These are phyloP conservation scores for Rhodomyrtus psidioides DNA, from an alignment of 441 rosid species.

Conservation along the genomic window DNA sequence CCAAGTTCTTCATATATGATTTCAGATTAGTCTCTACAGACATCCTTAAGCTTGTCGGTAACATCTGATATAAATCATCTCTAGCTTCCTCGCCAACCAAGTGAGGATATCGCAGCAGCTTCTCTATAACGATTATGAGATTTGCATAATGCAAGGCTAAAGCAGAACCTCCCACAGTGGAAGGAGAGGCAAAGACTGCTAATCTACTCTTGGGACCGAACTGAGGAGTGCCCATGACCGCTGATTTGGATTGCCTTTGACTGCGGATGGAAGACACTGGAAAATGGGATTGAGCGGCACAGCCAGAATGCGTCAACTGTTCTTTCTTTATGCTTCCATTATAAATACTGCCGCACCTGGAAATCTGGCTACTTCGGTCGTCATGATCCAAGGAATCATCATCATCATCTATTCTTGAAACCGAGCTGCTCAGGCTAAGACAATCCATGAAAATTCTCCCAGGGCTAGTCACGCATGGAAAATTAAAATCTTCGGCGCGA, in stretches of 20 bases:
- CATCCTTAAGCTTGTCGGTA: constrained; percentile 72
- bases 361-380: constrained; percentile 37
- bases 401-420: constrained; percentile 34
- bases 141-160: constrained; percentile 87
- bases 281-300: constrained; percentile 12
- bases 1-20: constrained; percentile 67
- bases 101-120: constrained; percentile 86
- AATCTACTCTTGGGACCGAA: constrained; percentile 47
- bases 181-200: constrained; percentile 40
- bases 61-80: constrained; percentile 89
- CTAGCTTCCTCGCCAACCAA: constrained; percentile 96
- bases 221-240: constrained; percentile 15
- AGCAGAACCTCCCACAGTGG: constrained; percentile 86
- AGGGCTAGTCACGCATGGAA: constrained; percentile 71
- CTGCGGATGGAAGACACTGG: constrained; percentile 23
- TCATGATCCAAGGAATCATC: constrained; percentile 21
- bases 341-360: constrained; percentile 25
- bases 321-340: constrained; percentile 30
- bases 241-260: constrained; percentile 14
- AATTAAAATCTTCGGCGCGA: constrained; percentile 49
- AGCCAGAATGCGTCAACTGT: constrained; percentile 14
- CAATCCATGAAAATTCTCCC: constrained; percentile 87
- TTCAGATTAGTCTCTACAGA: constrained; percentile 57
- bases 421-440: constrained; percentile 66
- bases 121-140: constrained; percentile 80